Evolutionary conservation across 2,329 filamentous ascomycete genomes (phyloP).

Genomic region (Aspergillus niger): DNA sequence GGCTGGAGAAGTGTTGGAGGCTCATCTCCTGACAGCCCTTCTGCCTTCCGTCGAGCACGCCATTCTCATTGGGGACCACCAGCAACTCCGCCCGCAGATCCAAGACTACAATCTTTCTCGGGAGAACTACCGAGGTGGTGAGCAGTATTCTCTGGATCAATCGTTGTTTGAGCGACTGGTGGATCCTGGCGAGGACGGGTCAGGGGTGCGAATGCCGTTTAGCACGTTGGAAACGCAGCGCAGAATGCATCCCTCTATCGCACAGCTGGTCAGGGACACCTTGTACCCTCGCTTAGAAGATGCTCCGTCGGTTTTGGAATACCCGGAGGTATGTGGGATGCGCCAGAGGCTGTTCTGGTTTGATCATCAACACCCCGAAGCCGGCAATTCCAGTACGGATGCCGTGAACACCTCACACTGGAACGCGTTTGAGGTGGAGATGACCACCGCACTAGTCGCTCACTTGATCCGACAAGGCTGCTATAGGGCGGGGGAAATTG

Average conservation of each 20-base stretch:
- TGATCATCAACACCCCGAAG: constrained; percentile 50
- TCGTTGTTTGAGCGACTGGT: constrained; percentile 58
- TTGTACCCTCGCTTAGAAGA: constrained; percentile 62
- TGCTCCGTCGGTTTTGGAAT: constrained; percentile 35
- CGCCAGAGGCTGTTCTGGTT: constrained; percentile 55
- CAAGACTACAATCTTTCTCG: constrained; percentile 40
- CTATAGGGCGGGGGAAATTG: constrained; percentile 64
- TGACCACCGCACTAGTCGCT: constrained; percentile 63
- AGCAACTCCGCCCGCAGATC: constrained; percentile 46
- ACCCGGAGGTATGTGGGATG: constrained; percentile 53
- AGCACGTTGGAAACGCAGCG: constrained; percentile 59
- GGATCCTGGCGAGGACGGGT: constrained; percentile 19
- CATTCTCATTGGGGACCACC: constrained; percentile 49
- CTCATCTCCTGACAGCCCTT: constrained; percentile 44
- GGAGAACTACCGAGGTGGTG: constrained; percentile 35
- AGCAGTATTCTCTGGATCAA: constrained; percentile 49
- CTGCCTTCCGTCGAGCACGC: constrained; percentile 46
- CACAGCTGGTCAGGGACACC: constrained; percentile 58
- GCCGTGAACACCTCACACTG: constrained; percentile 45
- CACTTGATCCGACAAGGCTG: constrained; percentile 67
- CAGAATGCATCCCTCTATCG: constrained; percentile 66
- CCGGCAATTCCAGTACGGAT: constrained; percentile 24
- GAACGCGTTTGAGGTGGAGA: constrained; percentile 61
- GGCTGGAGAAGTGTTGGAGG: constrained; percentile 47
- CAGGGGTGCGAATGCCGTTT: constrained; percentile 35